Evolutionary conservation across 495 filamentous ascomycete species (phyloP).

Genomic region (Neurospora sp.): DNA sequence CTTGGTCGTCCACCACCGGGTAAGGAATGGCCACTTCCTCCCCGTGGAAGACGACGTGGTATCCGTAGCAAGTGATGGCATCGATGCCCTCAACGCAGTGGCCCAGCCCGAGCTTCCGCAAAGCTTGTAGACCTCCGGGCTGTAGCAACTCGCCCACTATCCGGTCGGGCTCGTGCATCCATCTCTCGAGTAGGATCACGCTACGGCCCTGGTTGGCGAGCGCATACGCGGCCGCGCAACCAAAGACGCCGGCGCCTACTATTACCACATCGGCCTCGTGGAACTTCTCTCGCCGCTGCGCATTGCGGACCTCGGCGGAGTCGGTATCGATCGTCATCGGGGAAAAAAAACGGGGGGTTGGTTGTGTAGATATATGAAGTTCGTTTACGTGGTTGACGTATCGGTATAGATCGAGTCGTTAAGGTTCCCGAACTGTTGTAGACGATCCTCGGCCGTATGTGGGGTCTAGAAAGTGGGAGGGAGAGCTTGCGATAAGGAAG

Average conservation of each 20-base stretch:
- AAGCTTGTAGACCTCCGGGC: slow-evolving; percentile 76
- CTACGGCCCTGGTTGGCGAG: slow-evolving; percentile 77
- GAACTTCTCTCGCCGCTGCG: slow-evolving; percentile 29
- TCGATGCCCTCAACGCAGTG: slow-evolving; percentile 88
- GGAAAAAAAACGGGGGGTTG: neutral
- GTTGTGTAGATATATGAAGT: neutral
- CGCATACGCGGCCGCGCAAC: slow-evolving; percentile 76
- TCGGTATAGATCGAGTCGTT: neutral
- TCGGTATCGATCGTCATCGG: slow-evolving; percentile 7
- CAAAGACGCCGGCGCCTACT: slow-evolving; percentile 82
- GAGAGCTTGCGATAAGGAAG: neutral
- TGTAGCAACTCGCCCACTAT: slow-evolving; percentile 95
- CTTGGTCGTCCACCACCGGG: slow-evolving; percentile 27
- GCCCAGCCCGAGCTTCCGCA: slow-evolving; percentile 67
- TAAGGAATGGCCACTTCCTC: slow-evolving; percentile 75
- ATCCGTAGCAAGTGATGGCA: slow-evolving; percentile 68
- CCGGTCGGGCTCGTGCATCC: slow-evolving; percentile 86
- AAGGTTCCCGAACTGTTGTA: neutral
- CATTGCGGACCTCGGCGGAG: slow-evolving; percentile 23
- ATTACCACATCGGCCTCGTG: slow-evolving; percentile 69
- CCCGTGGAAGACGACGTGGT: slow-evolving; percentile 77
- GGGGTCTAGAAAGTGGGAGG: neutral
- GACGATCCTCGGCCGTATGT: neutral
- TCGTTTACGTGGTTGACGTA: neutral
- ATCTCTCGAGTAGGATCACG: slow-evolving; percentile 82